phyloP scores from a whole-genome alignment of 352 stramenopile species.

The Globisporangium irregulare region DNA sequence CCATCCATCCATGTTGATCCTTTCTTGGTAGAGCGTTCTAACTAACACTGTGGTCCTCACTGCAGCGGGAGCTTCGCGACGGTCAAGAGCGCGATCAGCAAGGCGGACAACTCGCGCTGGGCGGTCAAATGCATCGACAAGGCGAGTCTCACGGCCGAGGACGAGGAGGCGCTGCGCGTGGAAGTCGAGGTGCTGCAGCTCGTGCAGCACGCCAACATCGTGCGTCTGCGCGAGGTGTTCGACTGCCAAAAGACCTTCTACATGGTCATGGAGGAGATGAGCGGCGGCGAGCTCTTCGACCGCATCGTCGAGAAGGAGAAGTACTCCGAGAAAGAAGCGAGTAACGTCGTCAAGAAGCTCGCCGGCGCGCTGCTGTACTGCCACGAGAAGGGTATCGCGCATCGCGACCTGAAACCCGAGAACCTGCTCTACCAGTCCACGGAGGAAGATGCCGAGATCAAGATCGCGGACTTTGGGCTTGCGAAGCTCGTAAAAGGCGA shows the following conservation, averaged over 20 bases:
- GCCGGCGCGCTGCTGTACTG: slow-evolving; percentile 83
- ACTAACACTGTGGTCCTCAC: too few species aligned
- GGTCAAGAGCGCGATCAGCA: slow-evolving; percentile 79
- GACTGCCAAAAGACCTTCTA: slow-evolving; percentile 89
- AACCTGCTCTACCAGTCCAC: slow-evolving; percentile 87
- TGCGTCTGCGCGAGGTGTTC: slow-evolving; percentile 85
- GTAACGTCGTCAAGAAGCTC: slow-evolving; percentile 82
- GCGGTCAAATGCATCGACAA: slow-evolving; percentile 88
- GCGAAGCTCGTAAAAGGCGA: slow-evolving; percentile 91
- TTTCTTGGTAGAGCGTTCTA: too few species aligned
- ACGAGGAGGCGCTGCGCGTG: slow-evolving; percentile 77
- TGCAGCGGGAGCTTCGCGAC: slow-evolving; percentile 80
- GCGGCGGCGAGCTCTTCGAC: slow-evolving; percentile 91
- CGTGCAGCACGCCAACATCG: slow-evolving; percentile 86
- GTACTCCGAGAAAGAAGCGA: slow-evolving; percentile 89
- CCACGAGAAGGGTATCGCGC: slow-evolving; percentile 89
- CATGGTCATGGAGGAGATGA: slow-evolving; percentile 93
- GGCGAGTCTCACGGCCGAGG: slow-evolving; percentile 67
- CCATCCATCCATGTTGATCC: too few species aligned
- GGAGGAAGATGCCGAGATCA: slow-evolving; percentile 91
- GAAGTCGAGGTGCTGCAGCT: slow-evolving; percentile 84
- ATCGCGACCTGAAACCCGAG: slow-evolving; percentile 88
- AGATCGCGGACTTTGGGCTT: slow-evolving; percentile 91
- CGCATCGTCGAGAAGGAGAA: slow-evolving; percentile 91
- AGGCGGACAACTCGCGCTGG: slow-evolving; percentile 73